Evolutionary conservation across 108 stramenopile genomes (phyloP), one percentile per base, ranked within the genome.

Genomic region (Cyclostephanos tholiformis): DNA sequence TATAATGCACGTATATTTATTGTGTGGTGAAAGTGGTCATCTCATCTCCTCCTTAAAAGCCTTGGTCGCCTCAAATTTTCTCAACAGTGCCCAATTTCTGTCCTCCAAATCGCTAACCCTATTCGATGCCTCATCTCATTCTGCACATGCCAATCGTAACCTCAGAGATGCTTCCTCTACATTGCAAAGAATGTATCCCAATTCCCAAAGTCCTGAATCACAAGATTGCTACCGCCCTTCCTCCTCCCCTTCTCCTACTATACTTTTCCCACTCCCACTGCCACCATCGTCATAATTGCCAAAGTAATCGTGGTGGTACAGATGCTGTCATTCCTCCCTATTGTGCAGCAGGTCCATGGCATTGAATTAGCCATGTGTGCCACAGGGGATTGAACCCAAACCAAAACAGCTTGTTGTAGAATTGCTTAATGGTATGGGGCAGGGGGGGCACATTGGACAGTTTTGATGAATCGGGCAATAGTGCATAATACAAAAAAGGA

Each of bases 281-380:
- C 57, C 30, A 12, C 61, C 22, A 17, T 38, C 61, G n/a, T 60
- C 32, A 4, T 46, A 46, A 17, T 46, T 14, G 44, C 16, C 14
- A 3, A 1, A 13, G 44, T 46, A 46, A 23, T 6, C 35, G 38
- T 38, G 36, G 38, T 38, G 36, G 38, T 43, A 39, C 2, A 29
- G 17, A 23, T 51, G 58, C 49, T 74, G 75, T 22, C 79, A 46
- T 56, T 70, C 71, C 27, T 76, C 82, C 41, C 79, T 55, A 63
- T 85, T 74, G 22, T 79, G 63, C 6, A 89, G 65, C 39, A 81
- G 83, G 17, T 75, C 76, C 46, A 92, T 48, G 10, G 87, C 93
- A 68, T 91, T 89, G 66, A 94, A 94, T 64, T 90, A 91, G 4
- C 93, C 93, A 29, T 85, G 84, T 39, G 92, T 91, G 6, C 90